Evolutionary conservation across 1,139 yeast species (phyloP), one percentile per base, ranked within the genome.

Genomic region (Yamadazyma triangularis): DNA sequence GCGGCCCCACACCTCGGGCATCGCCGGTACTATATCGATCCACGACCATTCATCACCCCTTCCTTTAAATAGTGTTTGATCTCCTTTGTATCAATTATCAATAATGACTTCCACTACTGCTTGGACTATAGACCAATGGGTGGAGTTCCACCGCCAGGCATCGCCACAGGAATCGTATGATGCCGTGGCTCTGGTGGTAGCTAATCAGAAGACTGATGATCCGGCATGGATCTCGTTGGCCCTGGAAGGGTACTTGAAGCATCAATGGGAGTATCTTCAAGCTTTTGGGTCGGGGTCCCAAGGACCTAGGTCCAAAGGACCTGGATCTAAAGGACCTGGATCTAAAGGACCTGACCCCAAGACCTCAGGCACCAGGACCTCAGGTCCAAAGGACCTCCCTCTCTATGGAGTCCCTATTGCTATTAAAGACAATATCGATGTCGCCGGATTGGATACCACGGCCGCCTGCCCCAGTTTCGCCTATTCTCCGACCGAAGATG

Each of bases 351-450:
- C n/a, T n/a, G n/a, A n/a, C n/a, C n/a, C n/a, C n/a, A n/a, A n/a
- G n/a, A n/a, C n/a, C n/a, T n/a, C n/a, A n/a, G n/a, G n/a, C n/a
- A n/a, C n/a, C n/a, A n/a, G n/a, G 20, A 69, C 73, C 40, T 58
- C 75, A 13, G 54, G 78, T 46, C 79, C 78, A 48, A 30, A 49
- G 30, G 46, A 54, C 2, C 62, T 80, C 24, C 81, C 85, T 11
- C 64, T 84, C 25, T 89, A 80, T 50, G 97, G 97, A 52, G 97
- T 91, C 2, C 98, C 98, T 1, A 73, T 87, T 29, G 97, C 96
- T 9, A 77, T 89, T 31, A 91, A 91, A 57, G 98, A 91, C 59
- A 91, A 91, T 55, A 91, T 91, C 38, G 97, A 91, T 51, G 96
- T 75, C 19, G 74, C 72, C 43, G 87, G 84, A 3, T 75, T 86